Conservation (phyloP, 768 basidiomycete genomes). For the Sporobolomyces pararoseus region DNA sequence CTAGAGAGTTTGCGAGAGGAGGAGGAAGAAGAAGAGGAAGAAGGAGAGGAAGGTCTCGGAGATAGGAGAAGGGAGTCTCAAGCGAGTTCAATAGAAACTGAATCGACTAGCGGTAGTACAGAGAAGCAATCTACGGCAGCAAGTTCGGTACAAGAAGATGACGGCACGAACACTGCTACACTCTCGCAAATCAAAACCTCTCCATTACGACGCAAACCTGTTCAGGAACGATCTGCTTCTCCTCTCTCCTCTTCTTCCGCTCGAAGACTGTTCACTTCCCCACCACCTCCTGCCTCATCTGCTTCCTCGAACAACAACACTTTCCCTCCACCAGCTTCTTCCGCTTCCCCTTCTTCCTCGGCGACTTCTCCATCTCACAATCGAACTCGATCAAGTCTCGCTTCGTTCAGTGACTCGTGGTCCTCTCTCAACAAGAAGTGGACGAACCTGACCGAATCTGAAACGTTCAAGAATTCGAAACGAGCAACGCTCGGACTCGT, state of each 20-base stretch:
- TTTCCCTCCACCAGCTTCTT: neutral
- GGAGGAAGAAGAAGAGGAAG: slow-evolving; percentile 10
- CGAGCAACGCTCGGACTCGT: slow-evolving; percentile 26
- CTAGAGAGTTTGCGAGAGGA: slow-evolving; percentile 8
- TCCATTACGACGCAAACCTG: neutral
- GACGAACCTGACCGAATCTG: slow-evolving; percentile 19
- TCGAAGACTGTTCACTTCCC: slow-evolving; percentile 2
- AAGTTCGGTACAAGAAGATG: slow-evolving; percentile 16
- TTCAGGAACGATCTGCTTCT: neutral
- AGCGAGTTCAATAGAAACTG: neutral
- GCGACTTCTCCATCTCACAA: slow-evolving; percentile 9
- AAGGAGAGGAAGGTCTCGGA: slow-evolving; percentile 2
- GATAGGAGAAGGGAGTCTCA: neutral
- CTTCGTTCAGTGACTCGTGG: slow-evolving; percentile 26
- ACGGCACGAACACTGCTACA: neutral
- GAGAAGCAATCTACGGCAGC: slow-evolving; percentile 10
- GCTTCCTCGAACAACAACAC: neutral
- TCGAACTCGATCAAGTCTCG: slow-evolving; percentile 25
- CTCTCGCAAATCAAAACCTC: neutral
- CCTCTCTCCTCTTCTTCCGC: neutral
- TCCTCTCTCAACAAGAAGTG: slow-evolving; percentile 11
- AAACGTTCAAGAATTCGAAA: slow-evolving; percentile 21
- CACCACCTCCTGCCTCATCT: neutral
- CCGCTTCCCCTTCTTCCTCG: neutral
- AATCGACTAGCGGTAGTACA: neutral